These are phyloP conservation scores for Cryptococcus neoformans DNA, from an alignment of 1,284 basidiomycete genomes.

Conservation along the genomic window DNA sequence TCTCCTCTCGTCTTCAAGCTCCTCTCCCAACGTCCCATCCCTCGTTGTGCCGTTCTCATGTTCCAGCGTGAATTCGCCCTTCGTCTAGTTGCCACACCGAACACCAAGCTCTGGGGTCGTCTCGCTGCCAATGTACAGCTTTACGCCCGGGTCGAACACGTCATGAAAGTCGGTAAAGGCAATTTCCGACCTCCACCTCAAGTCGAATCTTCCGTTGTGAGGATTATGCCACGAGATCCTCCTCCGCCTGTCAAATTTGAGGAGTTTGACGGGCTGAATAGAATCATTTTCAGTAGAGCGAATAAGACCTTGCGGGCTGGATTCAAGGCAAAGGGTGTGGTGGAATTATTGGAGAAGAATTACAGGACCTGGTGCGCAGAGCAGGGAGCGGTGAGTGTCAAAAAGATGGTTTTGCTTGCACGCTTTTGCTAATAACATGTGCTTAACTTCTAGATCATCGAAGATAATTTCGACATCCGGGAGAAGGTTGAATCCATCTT, in stretches of 20 bases:
- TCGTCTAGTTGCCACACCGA: slow-evolving; percentile 83
- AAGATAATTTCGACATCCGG: slow-evolving; percentile 69
- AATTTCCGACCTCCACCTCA: slow-evolving; percentile 96
- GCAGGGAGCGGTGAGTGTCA: slow-evolving; percentile 62
- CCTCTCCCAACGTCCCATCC: slow-evolving; percentile 91
- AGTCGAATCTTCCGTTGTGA: slow-evolving; percentile 90
- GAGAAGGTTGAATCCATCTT: slow-evolving; percentile 73
- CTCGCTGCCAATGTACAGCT: slow-evolving; percentile 96
- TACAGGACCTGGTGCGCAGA: slow-evolving; percentile 91
- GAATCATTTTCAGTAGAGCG: slow-evolving; percentile 82
- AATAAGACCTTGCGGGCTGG: slow-evolving; percentile 90
- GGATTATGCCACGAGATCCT: slow-evolving; percentile 88
- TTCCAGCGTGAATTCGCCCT: slow-evolving; percentile 98
- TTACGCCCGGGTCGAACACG: slow-evolving; percentile 89
- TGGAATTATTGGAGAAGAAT: slow-evolving; percentile 92
- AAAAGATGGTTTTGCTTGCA: background rate
- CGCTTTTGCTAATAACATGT: background rate
- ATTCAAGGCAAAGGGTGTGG: slow-evolving; percentile 87
- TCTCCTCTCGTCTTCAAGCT: slow-evolving; percentile 97
- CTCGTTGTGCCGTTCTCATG: slow-evolving; percentile 95
- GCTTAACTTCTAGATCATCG: slow-evolving; percentile 58
- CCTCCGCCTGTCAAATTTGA: slow-evolving; percentile 95
- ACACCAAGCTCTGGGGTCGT: slow-evolving; percentile 86
- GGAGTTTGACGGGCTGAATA: slow-evolving; percentile 93
- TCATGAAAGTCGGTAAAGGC: slow-evolving; percentile 94